These are phyloP conservation scores for Dioscorea cayenensis DNA, from an alignment of 116 monocot species.

Conservation along the genomic window DNA sequence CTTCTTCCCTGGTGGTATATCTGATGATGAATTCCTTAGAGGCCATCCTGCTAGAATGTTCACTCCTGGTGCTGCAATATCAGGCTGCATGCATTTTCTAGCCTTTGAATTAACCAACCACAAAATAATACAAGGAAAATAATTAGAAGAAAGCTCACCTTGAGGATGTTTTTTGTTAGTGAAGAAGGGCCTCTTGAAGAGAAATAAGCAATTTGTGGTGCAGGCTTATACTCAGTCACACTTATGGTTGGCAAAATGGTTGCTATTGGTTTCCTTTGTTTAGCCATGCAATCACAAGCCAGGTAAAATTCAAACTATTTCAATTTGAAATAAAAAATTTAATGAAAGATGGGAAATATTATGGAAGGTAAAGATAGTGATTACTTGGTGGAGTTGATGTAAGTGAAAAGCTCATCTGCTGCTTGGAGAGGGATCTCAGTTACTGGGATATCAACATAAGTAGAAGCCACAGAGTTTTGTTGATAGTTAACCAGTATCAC, in stretches of 20 bases:
- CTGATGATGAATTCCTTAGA: slow-evolving; percentile 7
- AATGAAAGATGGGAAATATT: not conserved
- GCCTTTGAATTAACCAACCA: not conserved
- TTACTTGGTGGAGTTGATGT: slow-evolving; percentile 77
- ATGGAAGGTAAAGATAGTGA: not conserved
- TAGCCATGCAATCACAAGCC: not conserved
- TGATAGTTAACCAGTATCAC: slow-evolving; percentile 35
- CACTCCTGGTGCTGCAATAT: slow-evolving; percentile 78
- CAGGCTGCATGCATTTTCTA: slow-evolving; percentile 33
- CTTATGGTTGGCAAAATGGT: slow-evolving; percentile 64
- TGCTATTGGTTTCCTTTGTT: slow-evolving; percentile 49
- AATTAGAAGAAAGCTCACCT: slow-evolving; percentile 17
- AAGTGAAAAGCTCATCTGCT: slow-evolving; percentile 31
- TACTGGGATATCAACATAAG: slow-evolving; percentile 29
- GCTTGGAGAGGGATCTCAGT: slow-evolving; percentile 40
- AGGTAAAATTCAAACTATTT: not conserved
- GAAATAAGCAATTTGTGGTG: slow-evolving; percentile 73
- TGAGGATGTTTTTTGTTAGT: slow-evolving; percentile 50
- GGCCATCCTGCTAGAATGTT: slow-evolving; percentile 87
- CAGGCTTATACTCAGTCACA: slow-evolving; percentile 50
- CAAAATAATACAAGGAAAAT: not conserved
- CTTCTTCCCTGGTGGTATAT: slow-evolving; percentile 43
- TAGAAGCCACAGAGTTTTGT: slow-evolving; percentile 17
- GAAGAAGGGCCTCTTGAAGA: slow-evolving; percentile 64
- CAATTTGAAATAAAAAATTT: too few relatives aligned